Base-by-base conservation (phyloP, 768 basidiomycete genomes). In the Hysterangium stoloniferum region DNA sequence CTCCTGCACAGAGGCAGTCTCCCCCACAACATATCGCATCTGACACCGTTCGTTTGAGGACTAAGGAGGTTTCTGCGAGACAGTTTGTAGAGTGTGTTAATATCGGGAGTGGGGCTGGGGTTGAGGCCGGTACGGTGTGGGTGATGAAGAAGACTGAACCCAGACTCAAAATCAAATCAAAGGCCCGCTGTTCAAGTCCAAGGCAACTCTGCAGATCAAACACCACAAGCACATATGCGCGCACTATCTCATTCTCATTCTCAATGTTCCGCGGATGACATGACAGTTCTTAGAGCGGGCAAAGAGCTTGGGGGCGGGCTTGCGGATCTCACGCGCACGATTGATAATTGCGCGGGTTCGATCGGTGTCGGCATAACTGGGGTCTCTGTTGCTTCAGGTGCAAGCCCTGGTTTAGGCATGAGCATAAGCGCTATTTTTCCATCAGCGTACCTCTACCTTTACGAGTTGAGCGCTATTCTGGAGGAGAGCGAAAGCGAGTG, bases 231-330 rank as follows among this genome's bases (percentile, higher is more conserved):
- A n/a, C n/a, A n/a, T n/a, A n/a, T n/a, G n/a, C n/a, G n/a, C n/a
- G n/a, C n/a, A n/a, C n/a, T n/a, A n/a, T n/a, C n/a, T n/a, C n/a
- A n/a, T n/a, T 56, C 60, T 52, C 58, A 56, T 54, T 61, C 31
- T 54, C 59, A 53, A 55, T 66, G 70, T 25, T 65, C 69, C 13
- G 63, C 66, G 33, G 73, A 73, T 55, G 70, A 74, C 62, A 62
- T 65, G 46, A 66, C 64, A 28, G 79, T 80, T 0, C 62, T 86
- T 33, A 75, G 75, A 6, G 77, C 78, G 22, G 81, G 82, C 19
- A 71, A 71, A 40, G 77, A 79, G 48, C 73, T 89, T 5, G 83
- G 84, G 2, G 85, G 84, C 1, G 59, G 62, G 9, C 72, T 78
- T 0, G 73, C 71, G 3, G 65, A 72, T 47, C 67, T 88, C 13